phyloP scores from a whole-genome alignment of 306 rosid species.

The Cicer bijugum region DNA sequence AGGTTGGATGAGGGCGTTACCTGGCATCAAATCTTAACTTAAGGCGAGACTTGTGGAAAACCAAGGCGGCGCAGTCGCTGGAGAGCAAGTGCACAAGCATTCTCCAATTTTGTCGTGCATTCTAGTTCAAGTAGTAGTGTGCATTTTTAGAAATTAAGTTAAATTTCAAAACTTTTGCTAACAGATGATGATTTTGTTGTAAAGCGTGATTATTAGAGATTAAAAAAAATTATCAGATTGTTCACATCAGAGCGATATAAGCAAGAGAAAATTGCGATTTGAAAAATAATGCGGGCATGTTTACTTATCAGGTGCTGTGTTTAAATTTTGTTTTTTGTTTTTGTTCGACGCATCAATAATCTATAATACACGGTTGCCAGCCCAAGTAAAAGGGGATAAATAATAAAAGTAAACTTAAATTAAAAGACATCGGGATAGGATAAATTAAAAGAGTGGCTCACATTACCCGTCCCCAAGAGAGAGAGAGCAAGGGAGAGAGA shows the following conservation, averaged over 20 bases:
- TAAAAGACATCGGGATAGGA: conserved; percentile 2
- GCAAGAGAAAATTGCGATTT: background rate
- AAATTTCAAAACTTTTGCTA: conserved; percentile 28
- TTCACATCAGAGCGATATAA: conserved; percentile 1
- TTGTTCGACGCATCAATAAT: background rate
- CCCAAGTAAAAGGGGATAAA: background rate
- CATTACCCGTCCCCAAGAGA: conserved; percentile 36
- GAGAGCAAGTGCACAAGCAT: conserved; percentile 46
- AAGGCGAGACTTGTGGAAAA: conserved; percentile 18
- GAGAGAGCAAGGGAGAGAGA: conserved; percentile 11
- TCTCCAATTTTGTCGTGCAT: conserved; percentile 41
- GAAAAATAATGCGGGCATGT: background rate
- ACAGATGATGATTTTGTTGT: conserved; percentile 49
- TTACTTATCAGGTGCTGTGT: background rate
- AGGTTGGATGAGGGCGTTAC: conserved; percentile 1
- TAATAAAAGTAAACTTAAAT: background rate
- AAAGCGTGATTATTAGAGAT: conserved; percentile 35
- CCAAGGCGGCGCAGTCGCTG: conserved; percentile 7
- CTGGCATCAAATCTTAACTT: conserved; percentile 21
- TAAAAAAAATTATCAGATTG: background rate
- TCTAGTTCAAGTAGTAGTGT: background rate
- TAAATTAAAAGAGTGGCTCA: conserved; percentile 36
- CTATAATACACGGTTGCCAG: background rate
- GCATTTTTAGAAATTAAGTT: conserved; percentile 37
- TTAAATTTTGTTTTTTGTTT: background rate